Evolutionary conservation across 345 rosid genomes (phyloP).

Genomic region (Arabidopsis arenosa): DNA sequence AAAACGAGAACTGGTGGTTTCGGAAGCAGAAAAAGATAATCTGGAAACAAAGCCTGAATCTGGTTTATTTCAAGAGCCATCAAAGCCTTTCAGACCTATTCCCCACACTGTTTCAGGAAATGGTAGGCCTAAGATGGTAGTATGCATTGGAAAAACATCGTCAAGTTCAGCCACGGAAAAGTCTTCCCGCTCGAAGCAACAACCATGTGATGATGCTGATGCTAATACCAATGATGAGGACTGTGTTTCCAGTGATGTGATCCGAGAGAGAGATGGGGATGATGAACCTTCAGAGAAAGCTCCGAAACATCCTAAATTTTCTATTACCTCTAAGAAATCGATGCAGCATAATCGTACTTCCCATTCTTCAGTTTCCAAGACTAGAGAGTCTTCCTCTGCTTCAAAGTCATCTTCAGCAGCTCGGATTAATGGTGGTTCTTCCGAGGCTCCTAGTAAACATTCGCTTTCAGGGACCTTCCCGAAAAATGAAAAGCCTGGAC

Average conservation of each 20-base stretch:
- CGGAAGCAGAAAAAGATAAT: constrained; percentile 49
- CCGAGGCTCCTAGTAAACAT: constrained; percentile 55
- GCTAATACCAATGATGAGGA: constrained; percentile 48
- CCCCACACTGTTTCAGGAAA: constrained; percentile 45
- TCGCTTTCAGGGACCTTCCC: constrained; percentile 53
- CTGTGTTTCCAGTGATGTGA: constrained; percentile 51
- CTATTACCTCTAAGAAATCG: constrained; percentile 49
- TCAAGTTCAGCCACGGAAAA: constrained; percentile 48
- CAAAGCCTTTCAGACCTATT: constrained; percentile 49
- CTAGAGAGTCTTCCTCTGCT: constrained; percentile 57
- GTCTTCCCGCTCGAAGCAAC: constrained; percentile 53
- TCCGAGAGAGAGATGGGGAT: constrained; percentile 52
- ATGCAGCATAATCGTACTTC: constrained; percentile 61
- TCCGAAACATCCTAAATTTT: constrained; percentile 50
- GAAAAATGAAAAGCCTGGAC: constrained; percentile 70
- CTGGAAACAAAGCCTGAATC: constrained; percentile 51
- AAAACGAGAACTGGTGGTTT: constrained; percentile 50
- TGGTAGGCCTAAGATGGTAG: constrained; percentile 51
- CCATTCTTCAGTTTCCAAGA: constrained; percentile 59
- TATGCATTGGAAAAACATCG: constrained; percentile 58
- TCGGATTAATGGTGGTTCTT: constrained; percentile 55
- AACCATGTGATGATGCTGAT: constrained; percentile 45
- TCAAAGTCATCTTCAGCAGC: constrained; percentile 57
- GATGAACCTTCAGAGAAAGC: constrained; percentile 50
- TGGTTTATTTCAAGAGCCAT: constrained; percentile 48